These are phyloP conservation scores for Triangularia verruculosa DNA, from an alignment of 2,329 filamentous ascomycete genomes.

Conservation along the genomic window DNA sequence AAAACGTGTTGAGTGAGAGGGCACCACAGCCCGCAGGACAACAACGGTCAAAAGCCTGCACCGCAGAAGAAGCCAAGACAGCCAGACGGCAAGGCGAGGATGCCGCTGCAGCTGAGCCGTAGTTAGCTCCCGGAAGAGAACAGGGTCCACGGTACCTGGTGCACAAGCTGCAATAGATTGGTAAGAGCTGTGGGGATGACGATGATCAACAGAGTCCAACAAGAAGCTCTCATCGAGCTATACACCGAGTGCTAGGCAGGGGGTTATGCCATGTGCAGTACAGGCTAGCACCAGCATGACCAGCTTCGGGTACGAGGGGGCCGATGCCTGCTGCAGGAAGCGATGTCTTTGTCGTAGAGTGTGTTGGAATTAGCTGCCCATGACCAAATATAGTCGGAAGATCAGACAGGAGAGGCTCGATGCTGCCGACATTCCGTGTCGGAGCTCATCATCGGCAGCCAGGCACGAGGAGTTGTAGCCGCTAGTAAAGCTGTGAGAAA, in stretches of 20 bases:
- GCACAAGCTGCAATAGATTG: conserved; percentile 1
- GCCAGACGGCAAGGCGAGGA: conserved; percentile 14
- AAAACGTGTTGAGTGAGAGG: conserved; percentile 3
- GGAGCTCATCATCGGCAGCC: not conserved
- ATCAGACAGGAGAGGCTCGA: not conserved
- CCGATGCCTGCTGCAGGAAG: conserved; percentile 4
- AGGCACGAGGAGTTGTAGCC: not conserved
- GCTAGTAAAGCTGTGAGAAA: not conserved
- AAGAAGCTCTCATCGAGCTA: conserved; percentile 7
- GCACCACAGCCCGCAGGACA: not conserved
- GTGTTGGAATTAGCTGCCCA: not conserved
- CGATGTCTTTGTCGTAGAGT: not conserved
- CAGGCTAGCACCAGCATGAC: conserved; percentile 1
- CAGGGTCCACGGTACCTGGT: conserved; percentile 11
- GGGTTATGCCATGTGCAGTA: not conserved
- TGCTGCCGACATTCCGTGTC: not conserved
- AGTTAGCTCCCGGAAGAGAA: conserved; percentile 12
- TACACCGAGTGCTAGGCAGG: conserved; percentile 2
- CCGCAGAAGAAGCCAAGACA: not conserved
- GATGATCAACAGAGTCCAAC: conserved; percentile 12
- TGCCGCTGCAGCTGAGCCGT: conserved; percentile 17
- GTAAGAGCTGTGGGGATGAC: conserved; percentile 8
- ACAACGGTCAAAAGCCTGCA: not conserved
- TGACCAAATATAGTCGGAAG: not conserved
- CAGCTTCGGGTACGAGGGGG: conserved; percentile 1